Percentiles rank a stretch among this genome's conserved stretches.
These are phyloP conservation scores for Sporothrix globosa DNA, from an alignment of 2,329 filamentous ascomycete species.

Conservation along the genomic window DNA sequence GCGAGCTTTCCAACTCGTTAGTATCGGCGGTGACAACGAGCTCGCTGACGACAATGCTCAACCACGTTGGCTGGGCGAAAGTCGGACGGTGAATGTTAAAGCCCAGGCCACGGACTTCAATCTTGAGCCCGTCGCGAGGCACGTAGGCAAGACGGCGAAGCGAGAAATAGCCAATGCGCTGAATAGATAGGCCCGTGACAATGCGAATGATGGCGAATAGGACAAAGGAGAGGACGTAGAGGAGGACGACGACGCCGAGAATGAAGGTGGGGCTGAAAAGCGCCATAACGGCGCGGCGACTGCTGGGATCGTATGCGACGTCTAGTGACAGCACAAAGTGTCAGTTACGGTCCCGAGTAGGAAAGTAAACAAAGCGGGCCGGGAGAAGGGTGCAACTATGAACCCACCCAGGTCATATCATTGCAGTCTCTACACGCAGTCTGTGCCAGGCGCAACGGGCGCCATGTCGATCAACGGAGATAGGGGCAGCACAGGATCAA, in stretches of 20 bases:
- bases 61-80: constrained; percentile 95
- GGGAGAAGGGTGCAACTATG: constrained; percentile 4
- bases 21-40: constrained; percentile 82
- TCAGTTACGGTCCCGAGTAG: neutral
- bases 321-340: neutral
- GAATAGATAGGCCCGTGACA: constrained; percentile 90
- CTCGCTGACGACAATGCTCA: constrained; percentile 86
- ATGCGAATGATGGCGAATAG: constrained; percentile 91
- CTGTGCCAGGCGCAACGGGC: constrained; percentile 16
- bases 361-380: neutral
- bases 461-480: constrained; percentile 31
- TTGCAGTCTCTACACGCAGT: constrained; percentile 31
- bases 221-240: constrained; percentile 90
- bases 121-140: constrained; percentile 81
- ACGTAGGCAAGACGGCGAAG: constrained; percentile 88
- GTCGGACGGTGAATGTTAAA: constrained; percentile 89
- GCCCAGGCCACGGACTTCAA: constrained; percentile 87
- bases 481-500: constrained; percentile 2
- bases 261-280: constrained; percentile 78
- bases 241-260: constrained; percentile 79
- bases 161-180: constrained; percentile 90
- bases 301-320: neutral
- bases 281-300: constrained; percentile 55
- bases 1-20: constrained; percentile 62
- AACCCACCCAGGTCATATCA: constrained; percentile 28